phyloP scores from a whole-genome alignment of 2,329 filamentous ascomycete genomes.

The Xylaria sp. region DNA sequence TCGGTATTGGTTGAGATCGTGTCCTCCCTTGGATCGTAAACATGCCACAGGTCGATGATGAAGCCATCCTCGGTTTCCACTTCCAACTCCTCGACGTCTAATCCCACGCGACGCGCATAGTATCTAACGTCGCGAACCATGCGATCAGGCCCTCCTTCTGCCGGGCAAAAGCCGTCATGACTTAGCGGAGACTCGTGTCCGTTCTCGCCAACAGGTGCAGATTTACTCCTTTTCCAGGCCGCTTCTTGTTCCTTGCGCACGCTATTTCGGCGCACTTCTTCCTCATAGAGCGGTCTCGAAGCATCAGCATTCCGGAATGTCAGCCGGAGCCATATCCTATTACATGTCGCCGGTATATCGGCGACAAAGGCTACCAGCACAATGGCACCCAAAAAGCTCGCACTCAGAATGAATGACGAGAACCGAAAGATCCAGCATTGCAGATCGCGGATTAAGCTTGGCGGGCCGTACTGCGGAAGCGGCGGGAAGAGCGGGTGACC shows the following conservation, averaged over 20 bases:
- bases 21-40: slow-evolving; percentile 78
- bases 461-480: slow-evolving; percentile 73
- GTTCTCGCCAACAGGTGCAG: slow-evolving; percentile 34
- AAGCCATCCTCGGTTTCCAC: slow-evolving; percentile 95
- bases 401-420: slow-evolving; percentile 69
- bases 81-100: slow-evolving; percentile 76
- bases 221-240: slow-evolving; percentile 53
- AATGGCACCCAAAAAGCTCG: slow-evolving; percentile 70
- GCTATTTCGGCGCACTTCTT: slow-evolving; percentile 59
- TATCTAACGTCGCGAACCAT: slow-evolving; percentile 75
- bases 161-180: slow-evolving; percentile 59
- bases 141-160: slow-evolving; percentile 75
- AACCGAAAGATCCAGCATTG: slow-evolving; percentile 62
- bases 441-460: slow-evolving; percentile 57
- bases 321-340: slow-evolving; percentile 46
- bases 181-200: slow-evolving; percentile 39
- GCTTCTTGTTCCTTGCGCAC: slow-evolving; percentile 52
- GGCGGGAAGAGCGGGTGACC: slow-evolving; percentile 82
- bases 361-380: slow-evolving; percentile 69
- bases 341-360: slow-evolving; percentile 50
- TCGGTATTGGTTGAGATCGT: slow-evolving; percentile 44
- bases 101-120: slow-evolving; percentile 79
- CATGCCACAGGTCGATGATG: slow-evolving; percentile 81
- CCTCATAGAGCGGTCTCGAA: slow-evolving; percentile 62
- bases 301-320: slow-evolving; percentile 56